phyloP scores from a whole-genome alignment of 78 protist species.

The Trichosphaerium sp. region DNA sequence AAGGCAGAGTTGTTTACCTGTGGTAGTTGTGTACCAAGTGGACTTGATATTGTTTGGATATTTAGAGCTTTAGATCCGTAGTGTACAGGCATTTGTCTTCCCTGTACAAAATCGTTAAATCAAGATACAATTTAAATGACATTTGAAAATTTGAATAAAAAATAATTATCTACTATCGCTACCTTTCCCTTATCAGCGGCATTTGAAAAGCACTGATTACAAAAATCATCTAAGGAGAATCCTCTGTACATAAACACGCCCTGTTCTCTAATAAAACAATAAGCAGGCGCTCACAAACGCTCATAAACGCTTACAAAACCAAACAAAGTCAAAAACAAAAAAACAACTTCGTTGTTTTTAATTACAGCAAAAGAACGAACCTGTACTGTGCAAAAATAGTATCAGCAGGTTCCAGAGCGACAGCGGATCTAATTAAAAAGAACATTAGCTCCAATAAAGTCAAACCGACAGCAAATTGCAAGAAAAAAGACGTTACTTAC shows the following conservation, averaged over 20 bases:
- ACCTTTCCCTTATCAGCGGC: constrained; percentile 63
- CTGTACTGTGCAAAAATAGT: constrained; percentile 73
- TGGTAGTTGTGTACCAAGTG: constrained; percentile 81
- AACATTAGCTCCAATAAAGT: too few species aligned
- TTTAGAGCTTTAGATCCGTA: constrained; percentile 78
- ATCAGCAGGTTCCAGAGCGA: constrained; percentile 63
- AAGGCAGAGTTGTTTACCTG: neutral
- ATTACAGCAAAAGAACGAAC: neutral
- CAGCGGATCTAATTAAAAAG: too few species aligned
- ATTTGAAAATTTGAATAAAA: too few species aligned
- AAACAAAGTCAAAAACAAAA: too few species aligned
- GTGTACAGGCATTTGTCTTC: constrained; percentile 97
- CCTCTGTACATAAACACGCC: constrained; percentile 88
- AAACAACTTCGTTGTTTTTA: too few species aligned
- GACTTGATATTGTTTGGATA: constrained; percentile 83
- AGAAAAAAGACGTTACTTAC: neutral
- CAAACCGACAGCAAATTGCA: too few species aligned
- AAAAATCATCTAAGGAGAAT: constrained; percentile 55
- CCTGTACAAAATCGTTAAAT: too few species aligned
- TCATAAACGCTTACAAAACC: too few species aligned
- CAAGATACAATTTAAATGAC: too few species aligned
- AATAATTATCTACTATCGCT: too few species aligned
- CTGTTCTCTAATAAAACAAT: constrained; percentile 55
- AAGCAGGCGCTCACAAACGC: too few species aligned
- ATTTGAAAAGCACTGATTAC: constrained; percentile 75